Percentiles rank a stretch among this genome's conserved stretches.
Evolutionary conservation across 805 yeast species (phyloP).

Genomic region (Limtongia smithiae): DNA sequence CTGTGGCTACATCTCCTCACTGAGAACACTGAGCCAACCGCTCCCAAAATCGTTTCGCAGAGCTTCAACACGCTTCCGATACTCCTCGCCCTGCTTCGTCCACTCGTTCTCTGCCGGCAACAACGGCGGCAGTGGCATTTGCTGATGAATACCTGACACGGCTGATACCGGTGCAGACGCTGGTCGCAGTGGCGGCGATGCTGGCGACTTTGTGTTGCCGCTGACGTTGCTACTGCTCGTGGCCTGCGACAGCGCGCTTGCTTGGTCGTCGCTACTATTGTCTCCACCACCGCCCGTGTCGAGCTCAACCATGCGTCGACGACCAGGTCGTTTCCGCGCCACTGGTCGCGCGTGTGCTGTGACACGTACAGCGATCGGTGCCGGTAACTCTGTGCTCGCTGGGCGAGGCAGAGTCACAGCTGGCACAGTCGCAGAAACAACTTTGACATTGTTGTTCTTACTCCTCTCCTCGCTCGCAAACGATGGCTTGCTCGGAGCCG

Average conservation of each 20-base stretch:
- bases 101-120: constrained; percentile 18
- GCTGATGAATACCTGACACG: too few species aligned
- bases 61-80: constrained; percentile 40
- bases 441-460: background rate
- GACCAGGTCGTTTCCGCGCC: constrained; percentile 1
- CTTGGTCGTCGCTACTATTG: constrained; percentile 18
- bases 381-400: too few species aligned
- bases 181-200: constrained; percentile 7
- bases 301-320: constrained; percentile 22
- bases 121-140: too few species aligned
- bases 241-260: constrained; percentile 5
- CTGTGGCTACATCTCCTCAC: constrained; percentile 28
- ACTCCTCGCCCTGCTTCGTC: constrained; percentile 35
- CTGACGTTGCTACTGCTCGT: constrained; percentile 10
- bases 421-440: too few species aligned
- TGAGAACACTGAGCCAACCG: constrained; percentile 37
- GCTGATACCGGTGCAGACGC: background rate
- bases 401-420: too few species aligned
- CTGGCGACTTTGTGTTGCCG: constrained; percentile 13
- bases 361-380: too few species aligned
- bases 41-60: constrained; percentile 30
- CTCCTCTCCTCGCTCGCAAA: background rate
- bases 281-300: constrained; percentile 10
- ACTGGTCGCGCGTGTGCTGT: background rate
- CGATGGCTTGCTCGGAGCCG: background rate